Percentiles rank a stretch among this genome's conserved stretches.
Evolutionary conservation across 495 filamentous ascomycete species (phyloP).

Genomic region (Aspergillus carlsbadensis): DNA sequence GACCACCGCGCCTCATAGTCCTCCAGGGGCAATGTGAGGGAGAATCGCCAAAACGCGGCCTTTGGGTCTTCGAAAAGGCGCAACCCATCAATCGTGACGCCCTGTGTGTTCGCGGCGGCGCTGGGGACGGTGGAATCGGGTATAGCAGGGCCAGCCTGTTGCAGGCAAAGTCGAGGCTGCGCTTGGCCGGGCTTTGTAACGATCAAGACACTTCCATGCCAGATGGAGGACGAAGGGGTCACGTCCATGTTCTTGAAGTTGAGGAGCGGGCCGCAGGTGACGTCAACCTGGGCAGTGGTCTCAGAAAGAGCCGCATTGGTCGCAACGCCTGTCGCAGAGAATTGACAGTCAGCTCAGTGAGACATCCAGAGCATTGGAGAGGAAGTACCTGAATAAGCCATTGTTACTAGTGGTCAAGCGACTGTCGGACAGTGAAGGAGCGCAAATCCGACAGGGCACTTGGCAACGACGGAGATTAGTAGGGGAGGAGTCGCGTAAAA

Average conservation of each 20-base stretch:
- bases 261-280: slow-evolving; percentile 77
- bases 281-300: slow-evolving; percentile 49
- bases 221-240: slow-evolving; percentile 48
- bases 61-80: slow-evolving; percentile 77
- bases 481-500: neutral
- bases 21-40: slow-evolving; percentile 52
- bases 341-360: slow-evolving; percentile 3
- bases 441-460: neutral
- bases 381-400: slow-evolving; percentile 11
- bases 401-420: slow-evolving; percentile 1
- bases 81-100: slow-evolving; percentile 44
- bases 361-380: neutral
- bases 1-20: slow-evolving; percentile 49
- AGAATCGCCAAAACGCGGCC: slow-evolving; percentile 82
- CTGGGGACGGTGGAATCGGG: slow-evolving; percentile 11
- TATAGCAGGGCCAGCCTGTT: slow-evolving; percentile 40
- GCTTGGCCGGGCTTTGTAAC: slow-evolving; percentile 66
- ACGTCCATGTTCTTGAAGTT: slow-evolving; percentile 83
- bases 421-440: neutral
- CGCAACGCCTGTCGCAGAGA: slow-evolving; percentile 1
- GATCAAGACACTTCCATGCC: slow-evolving; percentile 82
- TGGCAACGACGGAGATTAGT: neutral
- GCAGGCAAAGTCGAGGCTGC: slow-evolving; percentile 50
- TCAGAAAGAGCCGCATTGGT: slow-evolving; percentile 14
- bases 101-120: slow-evolving; percentile 8